Evolutionary conservation across 768 basidiomycete genomes (phyloP), one percentile per base, ranked within the genome.

Genomic region (Termitomyces sp.): DNA sequence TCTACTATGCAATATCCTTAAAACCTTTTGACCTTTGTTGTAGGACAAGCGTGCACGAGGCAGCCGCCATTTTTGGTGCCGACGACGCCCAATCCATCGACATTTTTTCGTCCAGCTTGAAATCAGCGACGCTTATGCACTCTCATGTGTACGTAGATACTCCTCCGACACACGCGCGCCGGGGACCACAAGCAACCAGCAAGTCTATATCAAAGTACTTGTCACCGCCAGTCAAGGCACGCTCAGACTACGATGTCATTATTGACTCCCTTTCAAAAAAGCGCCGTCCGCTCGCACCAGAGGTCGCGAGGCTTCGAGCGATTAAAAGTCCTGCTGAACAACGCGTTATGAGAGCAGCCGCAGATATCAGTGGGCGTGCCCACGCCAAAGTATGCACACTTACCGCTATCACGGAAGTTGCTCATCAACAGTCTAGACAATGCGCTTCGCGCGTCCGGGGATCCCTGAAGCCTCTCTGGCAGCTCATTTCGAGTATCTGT

Each of bases 401-500:
- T 41, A 44, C 9, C 41, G 50, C 15, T 10, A 49, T 49, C 5
- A 19, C n/a, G 14, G 33, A 31, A 47, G 33, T 28, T 14, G 40
- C 19, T 44, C 28, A 52, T 38, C 19, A 50, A 21, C 19, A 51
- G 10, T 50, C 38, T 55, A 94, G 92, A 90, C 90, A 28, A 97
- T 96, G 94, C 78, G 85, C 2, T 91, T 91, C 58, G 66, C 77
- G n/a, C 59, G 67, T 47, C 75, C 77, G 1, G 76, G 77, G 4
- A 60, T 72, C 21, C 69, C 73, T n/a, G 78, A 79, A 61, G 67
- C 70, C 26, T 67, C 68, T 7, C 64, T 79, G 11, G 77, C 77
- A 4, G 89, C 95, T 5, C 90, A 94, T 66, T 98, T 98, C 66
- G 90, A 96, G 70, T 97, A 97, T 65, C 63, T 88, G 1, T 95